Evolutionary conservation across 2,329 filamentous ascomycete species (phyloP), one percentile per base, ranked within the genome.

Genomic region (Bisporella sp.): DNA sequence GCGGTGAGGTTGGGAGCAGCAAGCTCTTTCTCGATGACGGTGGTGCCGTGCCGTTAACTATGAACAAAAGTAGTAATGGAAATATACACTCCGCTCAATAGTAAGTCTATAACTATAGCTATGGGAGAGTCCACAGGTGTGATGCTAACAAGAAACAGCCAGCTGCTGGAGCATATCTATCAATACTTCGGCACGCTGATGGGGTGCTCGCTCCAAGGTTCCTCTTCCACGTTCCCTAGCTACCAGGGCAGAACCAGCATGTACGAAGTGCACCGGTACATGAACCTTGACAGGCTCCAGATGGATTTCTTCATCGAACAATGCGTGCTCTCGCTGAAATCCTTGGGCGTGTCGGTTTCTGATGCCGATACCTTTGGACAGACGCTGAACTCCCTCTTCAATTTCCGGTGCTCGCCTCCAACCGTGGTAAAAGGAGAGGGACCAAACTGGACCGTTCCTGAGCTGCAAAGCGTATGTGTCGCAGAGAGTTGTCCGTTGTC

Each of bases 21-120:
- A 67, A 79, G 63, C 80, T 81, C 69, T 82, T 79, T 64, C 68
- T 82, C 28, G 79, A 82, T 54, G 78, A 73, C 42, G 79, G 78
- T 28, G 78, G 71, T 49, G 76, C 77, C 6, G 69, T 64, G 6
- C 75, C 78, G 4, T 58, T 81, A 55, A 72, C 68, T 68, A 71
- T 71, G 61, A 78, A 77, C 66, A 78, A 65, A 69, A 71, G 78
- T 6, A 69, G 76, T 54, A 71, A 78, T 55, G 67, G 48, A 33
- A 57, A 70, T 54, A 66, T 64, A 7, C 69, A 54, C n/a, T 78
- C 76, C 0, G 71, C 71, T 46, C 78, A 82, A 70, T 77, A 77
- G 76, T 78, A 69, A 47, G 73, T 63, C 21, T 12, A 12, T 28
- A 28, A 40, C 6, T 40, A n/a, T 44, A 9, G 7, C 29, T 4